Evolutionary conservation across 139 green algal genomes (phyloP).

Genomic region (Chlorella sp.): DNA sequence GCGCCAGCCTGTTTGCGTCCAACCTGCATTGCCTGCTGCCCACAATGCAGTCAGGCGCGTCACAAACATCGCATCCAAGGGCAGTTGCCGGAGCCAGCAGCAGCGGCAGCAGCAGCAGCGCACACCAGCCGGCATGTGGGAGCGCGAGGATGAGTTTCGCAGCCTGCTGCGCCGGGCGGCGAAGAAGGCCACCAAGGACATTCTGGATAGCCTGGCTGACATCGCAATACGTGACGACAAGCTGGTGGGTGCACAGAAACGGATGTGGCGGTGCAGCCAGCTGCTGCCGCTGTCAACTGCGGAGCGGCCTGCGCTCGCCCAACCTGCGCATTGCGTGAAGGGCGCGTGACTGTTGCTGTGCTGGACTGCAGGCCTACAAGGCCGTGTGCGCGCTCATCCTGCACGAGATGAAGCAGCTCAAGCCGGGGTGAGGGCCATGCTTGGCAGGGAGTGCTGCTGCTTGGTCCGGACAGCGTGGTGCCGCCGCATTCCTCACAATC

Average conservation of each 20-base stretch:
- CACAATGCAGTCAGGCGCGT: too few relatives aligned
- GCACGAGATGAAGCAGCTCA: constrained; percentile 47
- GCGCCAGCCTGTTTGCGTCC: too few relatives aligned
- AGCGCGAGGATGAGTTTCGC: constrained; percentile 52
- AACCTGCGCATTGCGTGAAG: neutral
- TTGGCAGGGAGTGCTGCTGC: too few relatives aligned
- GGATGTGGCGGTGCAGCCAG: neutral
- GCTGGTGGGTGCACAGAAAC: constrained; percentile 28
- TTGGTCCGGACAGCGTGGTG: too few relatives aligned
- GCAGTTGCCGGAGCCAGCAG: too few relatives aligned
- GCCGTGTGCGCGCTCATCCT: constrained; percentile 54
- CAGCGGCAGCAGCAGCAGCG: neutral
- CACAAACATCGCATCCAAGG: too few relatives aligned
- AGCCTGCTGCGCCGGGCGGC: constrained; percentile 41
- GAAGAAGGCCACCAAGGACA: constrained; percentile 42
- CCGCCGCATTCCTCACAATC: too few relatives aligned
- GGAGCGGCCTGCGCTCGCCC: too few relatives aligned
- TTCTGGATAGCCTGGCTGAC: constrained; percentile 39
- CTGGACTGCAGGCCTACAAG: constrained; percentile 60
- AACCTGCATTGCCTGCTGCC: too few relatives aligned
- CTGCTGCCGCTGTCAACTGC: too few relatives aligned
- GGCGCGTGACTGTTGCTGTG: too few relatives aligned
- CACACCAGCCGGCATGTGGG: neutral
- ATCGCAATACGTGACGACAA: constrained; percentile 59
- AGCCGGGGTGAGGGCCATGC: neutral